Percentiles rank a stretch among this genome's conserved stretches.
These are phyloP conservation scores for Quercus phellos DNA, from an alignment of 331 rosid genomes.

Conservation along the genomic window DNA sequence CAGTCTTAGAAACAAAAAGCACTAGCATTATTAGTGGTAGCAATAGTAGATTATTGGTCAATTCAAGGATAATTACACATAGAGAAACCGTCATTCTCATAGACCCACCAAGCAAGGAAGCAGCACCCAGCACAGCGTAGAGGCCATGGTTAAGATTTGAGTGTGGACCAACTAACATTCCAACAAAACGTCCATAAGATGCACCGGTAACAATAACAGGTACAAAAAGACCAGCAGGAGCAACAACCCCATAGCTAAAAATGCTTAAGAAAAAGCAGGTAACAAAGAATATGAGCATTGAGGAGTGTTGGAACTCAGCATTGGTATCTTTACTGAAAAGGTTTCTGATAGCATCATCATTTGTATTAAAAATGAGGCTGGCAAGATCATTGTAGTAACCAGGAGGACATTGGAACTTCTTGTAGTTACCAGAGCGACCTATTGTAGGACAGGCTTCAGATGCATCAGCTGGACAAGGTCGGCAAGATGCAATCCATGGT, in stretches of 20 bases:
- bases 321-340: conserved; percentile 75
- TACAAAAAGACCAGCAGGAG: conserved; percentile 85
- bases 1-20: conserved; percentile 79
- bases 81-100: conserved; percentile 94
- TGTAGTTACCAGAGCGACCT: conserved; percentile 96
- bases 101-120: conserved; percentile 90
- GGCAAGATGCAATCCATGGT: conserved; percentile 82
- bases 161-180: conserved; percentile 60
- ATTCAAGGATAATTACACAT: conserved; percentile 79
- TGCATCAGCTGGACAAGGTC: conserved; percentile 67
- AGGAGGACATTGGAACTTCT: conserved; percentile 84
- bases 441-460: conserved; percentile 86
- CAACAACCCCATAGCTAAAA: conserved; percentile 82
- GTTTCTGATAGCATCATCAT: conserved; percentile 87
- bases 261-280: conserved; percentile 69
- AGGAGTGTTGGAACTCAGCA: conserved; percentile 53
- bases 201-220: conserved; percentile 97
- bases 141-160: conserved; percentile 78
- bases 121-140: conserved; percentile 87
- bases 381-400: conserved; percentile 89
- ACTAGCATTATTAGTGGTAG: conserved; percentile 87
- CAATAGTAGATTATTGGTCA: conserved; percentile 79
- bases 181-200: conserved; percentile 80
- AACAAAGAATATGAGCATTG: conserved; percentile 58
- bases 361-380: conserved; percentile 94